A percentile compares a stretch with the other conserved stretches of the same genome.
Conservation (phyloP, 495 filamentous ascomycete genomes). For the Patellaria atrata region DNA sequence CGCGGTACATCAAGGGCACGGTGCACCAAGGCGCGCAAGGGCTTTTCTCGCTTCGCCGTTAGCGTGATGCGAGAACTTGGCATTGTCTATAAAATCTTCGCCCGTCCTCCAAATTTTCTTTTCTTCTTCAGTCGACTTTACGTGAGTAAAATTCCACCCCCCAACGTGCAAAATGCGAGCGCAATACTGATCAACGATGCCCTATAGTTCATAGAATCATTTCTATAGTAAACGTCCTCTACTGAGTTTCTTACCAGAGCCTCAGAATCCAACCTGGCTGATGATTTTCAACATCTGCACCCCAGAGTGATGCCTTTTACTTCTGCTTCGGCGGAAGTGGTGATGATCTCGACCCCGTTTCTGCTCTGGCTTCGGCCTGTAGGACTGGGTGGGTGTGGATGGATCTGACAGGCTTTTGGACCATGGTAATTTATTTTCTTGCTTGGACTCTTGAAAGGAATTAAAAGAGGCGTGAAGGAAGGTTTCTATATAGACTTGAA, state of each 20-base stretch:
- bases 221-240: slow-evolving; percentile 39
- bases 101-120: slow-evolving; percentile 16
- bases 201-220: slow-evolving; percentile 31
- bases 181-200: slow-evolving; percentile 3
- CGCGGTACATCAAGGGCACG: too few species aligned
- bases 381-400: slow-evolving; percentile 49
- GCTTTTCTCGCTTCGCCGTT: too few species aligned
- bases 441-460: too few species aligned
- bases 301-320: slow-evolving; percentile 55
- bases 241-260: slow-evolving; percentile 41
- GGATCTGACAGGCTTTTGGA: slow-evolving; percentile 51
- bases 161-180: slow-evolving; percentile 2
- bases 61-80: too few species aligned
- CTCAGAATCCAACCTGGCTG: slow-evolving; percentile 63
- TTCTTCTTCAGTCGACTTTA: slow-evolving; percentile 24
- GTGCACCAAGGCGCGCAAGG: too few species aligned
- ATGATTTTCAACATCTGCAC: slow-evolving; percentile 56
- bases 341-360: slow-evolving; percentile 59
- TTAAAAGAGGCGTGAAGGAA: too few species aligned
- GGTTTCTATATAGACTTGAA: too few species aligned
- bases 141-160: slow-evolving; percentile 11
- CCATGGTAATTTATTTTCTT: slow-evolving; percentile 7
- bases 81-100: slow-evolving; percentile 17
- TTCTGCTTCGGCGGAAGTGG: slow-evolving; percentile 47
- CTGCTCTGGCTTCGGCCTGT: slow-evolving; percentile 47